A percentile compares a stretch with the other conserved stretches of the same genome.
These are phyloP conservation scores for Carex parvula DNA, from an alignment of 176 grass and related monocot species.

Conservation along the genomic window DNA sequence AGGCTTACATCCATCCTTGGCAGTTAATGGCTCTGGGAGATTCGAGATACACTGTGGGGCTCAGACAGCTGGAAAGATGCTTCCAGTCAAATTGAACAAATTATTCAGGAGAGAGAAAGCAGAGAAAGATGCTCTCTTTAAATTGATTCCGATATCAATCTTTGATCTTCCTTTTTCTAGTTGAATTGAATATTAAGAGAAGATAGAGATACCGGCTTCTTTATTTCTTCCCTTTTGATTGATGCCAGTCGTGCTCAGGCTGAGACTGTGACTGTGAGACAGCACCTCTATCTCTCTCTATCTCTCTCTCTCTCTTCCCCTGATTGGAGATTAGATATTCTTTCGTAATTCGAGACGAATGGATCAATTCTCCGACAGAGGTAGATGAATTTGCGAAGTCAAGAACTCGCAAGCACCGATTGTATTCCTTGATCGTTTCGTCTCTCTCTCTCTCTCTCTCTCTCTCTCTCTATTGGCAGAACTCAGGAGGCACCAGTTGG, in stretches of 20 bases:
- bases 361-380: neutral
- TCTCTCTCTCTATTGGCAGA: neutral
- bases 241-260: neutral
- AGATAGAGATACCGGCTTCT: neutral
- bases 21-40: neutral
- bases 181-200: neutral
- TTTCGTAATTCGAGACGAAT: neutral
- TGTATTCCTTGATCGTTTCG: neutral
- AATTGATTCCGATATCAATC: neutral
- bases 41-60: neutral
- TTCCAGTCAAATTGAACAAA: neutral
- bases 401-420: neutral
- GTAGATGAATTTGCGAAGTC: neutral
- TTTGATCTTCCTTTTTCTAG: neutral
- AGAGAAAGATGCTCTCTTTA: neutral
- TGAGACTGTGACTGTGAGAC: neutral
- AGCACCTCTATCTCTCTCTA: neutral
- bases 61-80: neutral
- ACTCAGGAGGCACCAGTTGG: neutral
- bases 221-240: neutral
- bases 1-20: slow-evolving; percentile 18
- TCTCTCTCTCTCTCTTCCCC: neutral
- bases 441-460: neutral
- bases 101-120: neutral
- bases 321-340: neutral